These are phyloP conservation scores for Eutypella sp. DNA, from an alignment of 2,329 filamentous ascomycete species.

Conservation along the genomic window DNA sequence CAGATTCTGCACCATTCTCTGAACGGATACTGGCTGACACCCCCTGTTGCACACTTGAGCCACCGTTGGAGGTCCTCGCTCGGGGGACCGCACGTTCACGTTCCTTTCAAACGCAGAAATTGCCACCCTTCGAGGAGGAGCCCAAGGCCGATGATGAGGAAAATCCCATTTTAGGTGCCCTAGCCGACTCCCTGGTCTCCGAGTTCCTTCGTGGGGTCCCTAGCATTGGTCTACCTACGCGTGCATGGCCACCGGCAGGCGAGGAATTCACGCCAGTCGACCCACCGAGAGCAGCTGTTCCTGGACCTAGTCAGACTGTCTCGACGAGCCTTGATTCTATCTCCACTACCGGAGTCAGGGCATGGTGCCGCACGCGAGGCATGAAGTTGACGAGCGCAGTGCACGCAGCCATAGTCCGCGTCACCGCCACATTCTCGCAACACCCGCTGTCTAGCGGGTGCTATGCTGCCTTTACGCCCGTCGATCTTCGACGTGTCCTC, in stretches of 20 bases:
- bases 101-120: no score
- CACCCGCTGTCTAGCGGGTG: conserved; percentile 12
- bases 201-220: conserved; percentile 11
- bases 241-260: conserved; percentile 2
- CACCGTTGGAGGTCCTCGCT: background rate
- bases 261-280: no score
- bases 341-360: conserved; percentile 5
- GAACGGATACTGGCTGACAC: no score
- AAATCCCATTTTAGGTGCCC: conserved; percentile 4
- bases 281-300: no score
- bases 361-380: conserved; percentile 5
- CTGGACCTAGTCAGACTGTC: conserved; percentile 4
- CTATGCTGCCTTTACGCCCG: conserved; percentile 15
- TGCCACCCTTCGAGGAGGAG: no score
- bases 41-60: no score
- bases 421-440: conserved; percentile 14
- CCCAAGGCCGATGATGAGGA: background rate
- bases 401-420: conserved; percentile 17
- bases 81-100: background rate
- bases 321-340: conserved; percentile 4
- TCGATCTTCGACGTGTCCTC: conserved; percentile 13
- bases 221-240: conserved; percentile 18
- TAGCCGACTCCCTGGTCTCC: conserved; percentile 12
- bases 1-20: no score
- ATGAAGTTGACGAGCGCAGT: conserved; percentile 15